Conservation (phyloP, 495 filamentous ascomycete genomes). For the Lasiosphaeria miniovina region DNA sequence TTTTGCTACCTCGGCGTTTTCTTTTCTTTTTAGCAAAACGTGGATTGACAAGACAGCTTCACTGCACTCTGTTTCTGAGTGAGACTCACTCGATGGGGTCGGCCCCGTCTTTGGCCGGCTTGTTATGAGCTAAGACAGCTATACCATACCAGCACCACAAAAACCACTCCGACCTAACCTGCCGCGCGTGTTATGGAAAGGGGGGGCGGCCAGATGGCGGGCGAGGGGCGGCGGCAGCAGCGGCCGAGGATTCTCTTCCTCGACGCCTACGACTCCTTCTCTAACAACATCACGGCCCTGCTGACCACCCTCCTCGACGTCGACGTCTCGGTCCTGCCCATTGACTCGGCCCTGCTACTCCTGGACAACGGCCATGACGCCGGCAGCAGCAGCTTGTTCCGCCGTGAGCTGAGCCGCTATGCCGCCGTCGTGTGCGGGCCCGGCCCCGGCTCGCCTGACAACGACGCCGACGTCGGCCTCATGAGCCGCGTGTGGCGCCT, state of each 20-base stretch:
- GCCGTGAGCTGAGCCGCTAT: slow-evolving; percentile 54
- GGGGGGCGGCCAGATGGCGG: not conserved
- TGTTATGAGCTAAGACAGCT: too few relatives aligned
- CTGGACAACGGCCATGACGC: slow-evolving; percentile 9
- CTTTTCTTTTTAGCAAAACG: too few relatives aligned
- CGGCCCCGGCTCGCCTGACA: slow-evolving; percentile 65
- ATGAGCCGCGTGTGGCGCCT: slow-evolving; percentile 76
- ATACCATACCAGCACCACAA: too few relatives aligned
- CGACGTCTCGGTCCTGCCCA: slow-evolving; percentile 67
- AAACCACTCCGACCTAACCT: too few relatives aligned
- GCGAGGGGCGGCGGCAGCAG: not conserved
- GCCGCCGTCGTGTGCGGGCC: slow-evolving; percentile 79
- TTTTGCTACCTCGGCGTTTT: too few relatives aligned
- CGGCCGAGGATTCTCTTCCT: slow-evolving; percentile 69
- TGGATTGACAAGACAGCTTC: too few relatives aligned
- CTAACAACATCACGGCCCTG: slow-evolving; percentile 85
- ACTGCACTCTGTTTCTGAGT: too few relatives aligned
- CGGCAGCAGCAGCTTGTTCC: slow-evolving; percentile 19
- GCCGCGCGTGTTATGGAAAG: not conserved
- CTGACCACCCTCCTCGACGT: slow-evolving; percentile 62
- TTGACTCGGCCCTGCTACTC: slow-evolving; percentile 53
- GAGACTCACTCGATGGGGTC: too few relatives aligned
- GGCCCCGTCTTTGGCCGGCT: too few relatives aligned
- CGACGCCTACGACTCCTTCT: slow-evolving; percentile 94
- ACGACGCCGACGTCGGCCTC: slow-evolving; percentile 68